phyloP scores from a whole-genome alignment of 2,329 filamentous ascomycete genomes.

The Fusarium aywerte region DNA sequence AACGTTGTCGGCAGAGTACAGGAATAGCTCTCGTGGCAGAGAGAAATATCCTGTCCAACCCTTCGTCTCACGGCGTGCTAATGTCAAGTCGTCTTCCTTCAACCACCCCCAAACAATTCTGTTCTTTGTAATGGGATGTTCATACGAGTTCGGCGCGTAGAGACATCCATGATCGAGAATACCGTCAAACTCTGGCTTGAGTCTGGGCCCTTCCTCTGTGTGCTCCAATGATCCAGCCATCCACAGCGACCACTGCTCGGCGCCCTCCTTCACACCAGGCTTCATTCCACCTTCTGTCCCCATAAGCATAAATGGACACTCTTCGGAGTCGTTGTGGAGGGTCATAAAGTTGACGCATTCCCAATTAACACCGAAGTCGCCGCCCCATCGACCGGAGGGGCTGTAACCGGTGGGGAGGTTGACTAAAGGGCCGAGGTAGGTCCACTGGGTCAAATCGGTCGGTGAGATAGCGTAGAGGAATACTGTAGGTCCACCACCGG shows the following conservation, averaged over 20 bases:
- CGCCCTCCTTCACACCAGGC: conserved; percentile 31
- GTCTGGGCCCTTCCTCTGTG: conserved; percentile 20
- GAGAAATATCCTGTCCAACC: conserved; percentile 62
- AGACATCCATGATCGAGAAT: conserved; percentile 60
- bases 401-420: conserved; percentile 54
- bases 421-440: conserved; percentile 56
- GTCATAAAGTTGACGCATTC: conserved; percentile 61
- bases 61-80: conserved; percentile 55
- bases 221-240: conserved; percentile 52
- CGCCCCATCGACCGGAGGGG: conserved; percentile 57
- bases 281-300: conserved; percentile 56
- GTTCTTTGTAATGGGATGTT: conserved; percentile 54
- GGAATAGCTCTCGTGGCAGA: conserved; percentile 56
- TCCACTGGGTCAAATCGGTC: conserved; percentile 56
- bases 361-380: conserved; percentile 63
- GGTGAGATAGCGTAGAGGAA: conserved; percentile 59
- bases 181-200: conserved; percentile 56
- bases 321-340: conserved; percentile 47
- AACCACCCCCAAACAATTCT: conserved; percentile 62
- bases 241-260: conserved; percentile 51
- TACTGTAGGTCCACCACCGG: conserved; percentile 54
- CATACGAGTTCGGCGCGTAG: conserved; percentile 62
- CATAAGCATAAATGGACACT: conserved; percentile 56
- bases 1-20: conserved; percentile 54
- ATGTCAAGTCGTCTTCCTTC: conserved; percentile 60